Base-by-base conservation (phyloP, 768 basidiomycete genomes). In the Leccinum subtestaceum region DNA sequence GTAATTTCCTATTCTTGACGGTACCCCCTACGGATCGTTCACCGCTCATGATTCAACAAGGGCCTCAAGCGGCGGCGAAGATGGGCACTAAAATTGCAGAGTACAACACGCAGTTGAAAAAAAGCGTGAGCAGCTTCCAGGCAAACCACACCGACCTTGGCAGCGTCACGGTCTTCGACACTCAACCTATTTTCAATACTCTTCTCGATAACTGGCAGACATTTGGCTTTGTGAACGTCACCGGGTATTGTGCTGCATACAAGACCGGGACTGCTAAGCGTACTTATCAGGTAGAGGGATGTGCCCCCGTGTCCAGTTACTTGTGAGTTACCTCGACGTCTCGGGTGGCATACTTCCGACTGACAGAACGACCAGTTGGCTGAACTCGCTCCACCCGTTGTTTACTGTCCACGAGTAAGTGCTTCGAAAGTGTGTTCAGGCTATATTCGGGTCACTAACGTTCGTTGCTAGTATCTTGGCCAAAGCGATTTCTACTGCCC, bases 391-490 rank as follows among this genome's bases (percentile, higher is more conserved):
- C 43, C 85, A 86, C 66, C 85, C 84, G 27, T 63, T 86, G 19
- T 87, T 84, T 63, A 83, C 84, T 23, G 78, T 87, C 57, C 85
- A 86, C 64, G 75, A 83, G 85, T 85, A 64, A 63, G 81, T 71
- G 34, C 17, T 27, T 61, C 43, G 38, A 12, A 12, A 32, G 23
- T 36, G 10, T 46, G 49, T n/a, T 23, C 23, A 23, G 23, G 23
- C 4, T 2, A 19, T 10, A 10, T 7, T 17, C 17, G 27, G 9
- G 47, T 55, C 52, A 12, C 53, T 58, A 13, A 67, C 9, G 6
- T 10, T 15, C 11, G 52, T 53, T 23, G 43, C n/a, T 60, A 84
- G 83, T 59, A 70, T 78, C 38, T 74, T 84, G 40, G 81, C 82
- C n/a, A 79, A 81, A 62, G 78, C 78, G 17, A 77, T 84, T 55